Evolutionary conservation across 1,139 yeast genomes (phyloP), one percentile per base, ranked within the genome.

Genomic region (Blastobotrys proliferans): DNA sequence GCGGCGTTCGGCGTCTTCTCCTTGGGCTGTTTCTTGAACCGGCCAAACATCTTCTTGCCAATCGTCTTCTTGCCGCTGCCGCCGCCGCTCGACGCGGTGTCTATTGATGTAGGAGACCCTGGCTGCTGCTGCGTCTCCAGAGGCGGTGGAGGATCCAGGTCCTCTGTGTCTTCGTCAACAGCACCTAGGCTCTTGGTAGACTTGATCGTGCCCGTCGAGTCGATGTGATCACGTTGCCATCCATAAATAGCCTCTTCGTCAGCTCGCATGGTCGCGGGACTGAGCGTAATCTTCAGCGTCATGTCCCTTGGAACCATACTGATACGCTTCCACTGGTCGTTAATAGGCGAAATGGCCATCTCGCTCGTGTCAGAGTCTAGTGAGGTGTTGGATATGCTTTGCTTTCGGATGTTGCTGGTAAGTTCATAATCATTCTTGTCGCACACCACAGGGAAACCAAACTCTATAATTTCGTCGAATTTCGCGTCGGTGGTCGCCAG

Each of bases 221-320:
- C 55, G 30, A 48, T 48, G 27, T 52, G 58, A 26, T 52, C 58
- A 19, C 50, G 43, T 38, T 57, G 61, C 63, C 63, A 60, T 34
- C 63, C 63, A 35, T 60, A 60, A 16, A 60, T 47, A 17, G 52
- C 45, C 28, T 55, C 57, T 39, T 60, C 63, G 33, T 55, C 59
- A 2, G 58, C 62, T 10, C 63, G 52, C 63, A 60, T 60, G 1
- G 57, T 46, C 2, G 60, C 51, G 3, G 64, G 64, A 17, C 62
- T 56, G 16, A 60, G 50, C 14, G 64, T 60, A 37, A 60, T 49
- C 40, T 57, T 58, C 35, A 60, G 55, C 3, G 63, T 59, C 60
- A 56, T 56, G 33, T 59, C 63, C 2, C 63, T 49, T 4, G 53
- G 54, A 2, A 28, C 34, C 32, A 29, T 25, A 3, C 40, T 20